Evolutionary conservation across 2,329 filamentous ascomycete species (phyloP), one percentile per base, ranked within the genome.

Genomic region (Apiospora hydei): DNA sequence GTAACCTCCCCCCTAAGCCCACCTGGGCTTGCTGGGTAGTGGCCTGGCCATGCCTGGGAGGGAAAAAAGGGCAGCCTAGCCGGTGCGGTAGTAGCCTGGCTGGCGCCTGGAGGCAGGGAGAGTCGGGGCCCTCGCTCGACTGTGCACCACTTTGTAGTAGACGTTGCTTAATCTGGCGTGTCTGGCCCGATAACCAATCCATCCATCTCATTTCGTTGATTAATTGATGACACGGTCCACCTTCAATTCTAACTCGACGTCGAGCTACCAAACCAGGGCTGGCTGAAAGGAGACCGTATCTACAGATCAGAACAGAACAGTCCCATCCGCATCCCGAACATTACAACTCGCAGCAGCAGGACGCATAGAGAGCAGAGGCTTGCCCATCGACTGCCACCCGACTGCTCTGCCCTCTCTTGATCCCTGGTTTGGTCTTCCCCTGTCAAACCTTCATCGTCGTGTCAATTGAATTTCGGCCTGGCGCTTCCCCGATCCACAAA

Each of bases 221-320:
- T 64, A 41, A 64, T 64, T 64, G 57, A 64, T 64, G 57, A 64
- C 57, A 64, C 57, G 57, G 57, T 64, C 57, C 57, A 64, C 57
- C 57, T 64, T 64, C 34, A 64, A 64, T 64, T 64, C 57, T 64
- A 64, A 41, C 57, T 64, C 57, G 57, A 64, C 57, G 57, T 64
- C 57, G 57, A 64, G 18, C 57, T 64, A 64, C 57, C 57, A 41
- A 64, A 41, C 57, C 57, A 64, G 57, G 57, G 57, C 57, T 64
- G 57, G 34, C 57, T 64, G 57, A 64, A 64, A 64, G 57, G 57
- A 64, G 57, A 64, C 57, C 57, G 30, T 41, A 64, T 64, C 57
- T 64, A 41, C 57, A 64, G 30, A n/a, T 14, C 57, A 30, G n/a
- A 41, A 41, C 57, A 64, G 30, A n/a, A 41, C 57, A 30, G n/a